Base-by-base conservation (phyloP, 108 stramenopile species). In the Aurantiochytrium sp. region DNA sequence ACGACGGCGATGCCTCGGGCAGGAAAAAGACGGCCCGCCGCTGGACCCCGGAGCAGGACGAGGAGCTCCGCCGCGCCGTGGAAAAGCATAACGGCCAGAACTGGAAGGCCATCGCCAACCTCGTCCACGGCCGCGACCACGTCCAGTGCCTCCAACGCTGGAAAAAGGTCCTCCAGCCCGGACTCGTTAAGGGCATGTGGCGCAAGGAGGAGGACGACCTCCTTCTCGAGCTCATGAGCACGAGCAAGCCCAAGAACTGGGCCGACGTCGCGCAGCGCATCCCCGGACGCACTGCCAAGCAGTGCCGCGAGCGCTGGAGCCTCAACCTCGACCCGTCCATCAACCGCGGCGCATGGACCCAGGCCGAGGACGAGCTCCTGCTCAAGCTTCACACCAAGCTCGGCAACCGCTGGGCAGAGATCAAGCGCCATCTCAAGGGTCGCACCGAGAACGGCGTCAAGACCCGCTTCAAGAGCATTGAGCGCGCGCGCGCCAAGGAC, bases 311-410 rank as follows among this genome's bases (percentile, higher is more conserved):
- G 50, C 85, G 85, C 48, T 98, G 96, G 95, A 90, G 93, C 85
- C 97, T 97, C 90, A 91, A 91, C 85, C 92, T 98, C 21, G 95
- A 97, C 90, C 98, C 97, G 19, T 90, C 92, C 55, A 97, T 98
- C 86, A 95, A 92, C 86, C 96, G 95, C 90, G 95, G 91, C 52
- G 94, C 95, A 37, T 98, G 98, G 98, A 93, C 90, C 50, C 87
- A 86, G 55, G 95, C 95, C 37, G 98, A 98, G 89, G 97, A 98
- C 89, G 55, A 52, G 30, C 87, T 93, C 42, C 55, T 94, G 15
- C 31, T 87, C 19, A 21, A 36, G 31, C 52, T 54, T 5, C 31
- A 87, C 15, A 22, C 24, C 15, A 81, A 87, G 21, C 45, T 88
- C n/a, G 87, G 87, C 8, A 32, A 87, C 27, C 85, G 39, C 22